Conservation (phyloP, 495 filamentous ascomycete species). For the Astrocystis sublimbata region DNA sequence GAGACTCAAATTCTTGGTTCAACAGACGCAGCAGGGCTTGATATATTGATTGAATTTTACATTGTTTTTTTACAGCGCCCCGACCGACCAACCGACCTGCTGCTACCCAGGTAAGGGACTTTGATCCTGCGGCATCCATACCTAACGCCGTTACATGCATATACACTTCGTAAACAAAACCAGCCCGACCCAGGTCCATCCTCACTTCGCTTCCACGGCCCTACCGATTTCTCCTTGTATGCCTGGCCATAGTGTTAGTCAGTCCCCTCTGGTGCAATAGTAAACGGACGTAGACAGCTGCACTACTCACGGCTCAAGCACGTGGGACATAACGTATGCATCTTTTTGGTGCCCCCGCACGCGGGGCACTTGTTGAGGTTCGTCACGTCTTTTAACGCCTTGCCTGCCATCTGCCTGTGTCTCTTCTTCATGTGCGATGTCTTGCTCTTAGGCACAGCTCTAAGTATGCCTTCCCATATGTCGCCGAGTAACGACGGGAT, state of each 20-base stretch:
- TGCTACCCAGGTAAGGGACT: too few species aligned
- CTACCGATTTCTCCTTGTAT: slow-evolving; percentile 8
- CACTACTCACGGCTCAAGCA: slow-evolving; percentile 54
- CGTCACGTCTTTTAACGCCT: slow-evolving; percentile 87
- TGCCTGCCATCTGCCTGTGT: slow-evolving; percentile 88
- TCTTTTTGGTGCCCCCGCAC: slow-evolving; percentile 83
- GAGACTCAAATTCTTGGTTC: not conserved
- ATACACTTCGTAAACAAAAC: slow-evolving; percentile 3
- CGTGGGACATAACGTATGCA: slow-evolving; percentile 82
- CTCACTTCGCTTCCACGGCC: slow-evolving; percentile 10
- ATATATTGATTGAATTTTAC: slow-evolving; percentile 5
- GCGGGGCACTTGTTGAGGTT: slow-evolving; percentile 81
- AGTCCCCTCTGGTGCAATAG: not conserved
- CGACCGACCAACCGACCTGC: not conserved
- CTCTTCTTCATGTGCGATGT: slow-evolving; percentile 96
- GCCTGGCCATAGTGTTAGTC: slow-evolving; percentile 5
- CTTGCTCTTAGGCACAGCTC: slow-evolving; percentile 98
- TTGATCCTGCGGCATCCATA: slow-evolving; percentile 1
- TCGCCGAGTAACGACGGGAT: slow-evolving; percentile 61
- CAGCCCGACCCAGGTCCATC: not conserved
- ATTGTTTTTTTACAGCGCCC: slow-evolving; percentile 14
- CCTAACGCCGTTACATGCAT: slow-evolving; percentile 16
- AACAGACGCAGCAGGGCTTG: not conserved
- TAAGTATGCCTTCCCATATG: slow-evolving; percentile 89
- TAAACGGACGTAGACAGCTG: not conserved